Conservation (phyloP, 352 stramenopile genomes). For the Pythium dissimile region DNA sequence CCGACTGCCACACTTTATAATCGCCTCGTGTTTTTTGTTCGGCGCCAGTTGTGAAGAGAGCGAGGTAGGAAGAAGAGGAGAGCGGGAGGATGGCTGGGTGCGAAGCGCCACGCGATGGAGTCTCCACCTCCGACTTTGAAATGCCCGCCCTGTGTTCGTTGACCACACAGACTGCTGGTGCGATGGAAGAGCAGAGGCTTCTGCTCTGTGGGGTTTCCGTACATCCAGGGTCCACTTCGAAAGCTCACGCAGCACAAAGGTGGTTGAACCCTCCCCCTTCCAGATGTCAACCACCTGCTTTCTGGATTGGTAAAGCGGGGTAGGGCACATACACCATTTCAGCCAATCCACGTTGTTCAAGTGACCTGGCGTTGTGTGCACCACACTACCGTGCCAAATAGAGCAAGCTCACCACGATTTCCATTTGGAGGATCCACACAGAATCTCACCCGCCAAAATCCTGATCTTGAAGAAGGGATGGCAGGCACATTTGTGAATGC, state of each 20-base stretch:
- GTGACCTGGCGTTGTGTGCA: too few species aligned
- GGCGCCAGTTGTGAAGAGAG: background rate
- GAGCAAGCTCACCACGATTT: too few species aligned
- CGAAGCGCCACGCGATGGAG: constrained; percentile 4
- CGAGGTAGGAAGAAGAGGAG: background rate
- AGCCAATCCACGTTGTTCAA: too few species aligned
- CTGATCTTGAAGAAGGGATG: too few species aligned
- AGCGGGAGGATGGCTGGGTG: constrained; percentile 1
- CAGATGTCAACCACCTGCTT: constrained; percentile 23
- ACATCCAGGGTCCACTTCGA: constrained; percentile 8
- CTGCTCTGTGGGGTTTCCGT: background rate
- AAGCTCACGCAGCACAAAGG: constrained; percentile 6
- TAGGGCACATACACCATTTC: too few species aligned
- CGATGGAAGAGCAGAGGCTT: constrained; percentile 20
- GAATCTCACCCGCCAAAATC: too few species aligned
- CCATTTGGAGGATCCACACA: too few species aligned
- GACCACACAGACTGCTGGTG: constrained; percentile 15
- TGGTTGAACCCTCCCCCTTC: constrained; percentile 18
- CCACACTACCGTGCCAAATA: too few species aligned
- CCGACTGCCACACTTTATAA: constrained; percentile 1
- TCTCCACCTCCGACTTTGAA: constrained; percentile 1
- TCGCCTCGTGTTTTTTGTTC: background rate
- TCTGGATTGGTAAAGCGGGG: constrained; percentile 20
- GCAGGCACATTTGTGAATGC: too few species aligned
- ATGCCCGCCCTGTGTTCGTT: constrained; percentile 5